phyloP scores from a whole-genome alignment of 2,329 filamentous ascomycete species.

The Hymenoscyphus infarciens region DNA sequence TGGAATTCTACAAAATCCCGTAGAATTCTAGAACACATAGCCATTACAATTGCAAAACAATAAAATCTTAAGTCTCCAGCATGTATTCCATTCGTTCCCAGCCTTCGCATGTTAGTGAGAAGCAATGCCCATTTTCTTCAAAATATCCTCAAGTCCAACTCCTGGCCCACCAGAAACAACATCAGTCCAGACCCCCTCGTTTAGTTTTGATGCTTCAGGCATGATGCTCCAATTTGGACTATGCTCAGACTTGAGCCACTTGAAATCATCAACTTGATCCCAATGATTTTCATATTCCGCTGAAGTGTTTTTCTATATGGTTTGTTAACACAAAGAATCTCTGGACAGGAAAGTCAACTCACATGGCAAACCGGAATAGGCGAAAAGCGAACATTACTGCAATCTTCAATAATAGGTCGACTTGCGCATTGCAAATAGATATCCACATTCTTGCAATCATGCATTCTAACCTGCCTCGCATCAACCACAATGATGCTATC shows the following conservation, averaged over 20 bases:
- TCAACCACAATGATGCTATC: constrained; percentile 74
- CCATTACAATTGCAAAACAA: neutral
- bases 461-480: constrained; percentile 88
- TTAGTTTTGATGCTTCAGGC: constrained; percentile 54
- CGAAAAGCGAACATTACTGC: constrained; percentile 72
- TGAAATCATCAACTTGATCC: constrained; percentile 94
- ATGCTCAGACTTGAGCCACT: constrained; percentile 82
- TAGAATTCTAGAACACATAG: neutral
- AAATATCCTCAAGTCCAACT: constrained; percentile 61
- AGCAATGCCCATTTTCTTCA: constrained; percentile 48
- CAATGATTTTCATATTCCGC: constrained; percentile 60
- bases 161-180: constrained; percentile 62
- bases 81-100: neutral
- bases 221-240: constrained; percentile 87
- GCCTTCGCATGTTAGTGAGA: constrained; percentile 4
- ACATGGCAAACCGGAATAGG: constrained; percentile 69
- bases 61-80: neutral
- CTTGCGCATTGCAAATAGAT: constrained; percentile 80
- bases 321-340: constrained; percentile 12
- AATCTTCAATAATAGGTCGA: constrained; percentile 92
- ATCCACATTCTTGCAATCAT: constrained; percentile 76
- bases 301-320: constrained; percentile 25
- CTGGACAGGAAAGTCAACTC: constrained; percentile 36
- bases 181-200: constrained; percentile 64
- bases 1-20: neutral